Percentiles rank a stretch among this genome's conserved stretches.
Conservation (phyloP, 148 eudicot genomes). For the Rhododendron mucronatum region DNA sequence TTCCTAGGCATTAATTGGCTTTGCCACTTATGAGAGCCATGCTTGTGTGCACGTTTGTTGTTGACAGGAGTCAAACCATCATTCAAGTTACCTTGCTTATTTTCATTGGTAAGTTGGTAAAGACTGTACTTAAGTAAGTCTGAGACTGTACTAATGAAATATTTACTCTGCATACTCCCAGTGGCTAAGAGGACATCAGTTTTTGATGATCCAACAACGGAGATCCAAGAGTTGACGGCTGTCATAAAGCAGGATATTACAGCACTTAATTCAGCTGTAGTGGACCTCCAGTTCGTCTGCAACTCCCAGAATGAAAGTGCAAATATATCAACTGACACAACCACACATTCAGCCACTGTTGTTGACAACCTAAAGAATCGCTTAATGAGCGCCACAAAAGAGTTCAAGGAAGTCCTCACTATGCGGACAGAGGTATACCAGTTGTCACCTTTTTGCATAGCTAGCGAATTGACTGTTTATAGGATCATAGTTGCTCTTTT, state of each 20-base stretch:
- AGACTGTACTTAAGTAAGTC: neutral
- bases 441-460: neutral
- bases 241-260: conserved; percentile 73
- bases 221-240: conserved; percentile 65
- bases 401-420: conserved; percentile 71
- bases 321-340: conserved; percentile 50
- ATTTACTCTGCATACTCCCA: conserved; percentile 14
- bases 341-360: conserved; percentile 63
- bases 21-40: neutral
- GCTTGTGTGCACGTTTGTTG: neutral
- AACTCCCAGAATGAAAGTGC: conserved; percentile 59
- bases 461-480: neutral
- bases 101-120: neutral
- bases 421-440: conserved; percentile 64
- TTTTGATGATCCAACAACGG: conserved; percentile 61
- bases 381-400: conserved; percentile 61
- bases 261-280: conserved; percentile 62
- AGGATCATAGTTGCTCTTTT: neutral
- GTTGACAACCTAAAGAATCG: conserved; percentile 69
- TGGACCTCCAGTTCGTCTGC: conserved; percentile 63
- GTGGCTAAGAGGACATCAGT: conserved; percentile 75
- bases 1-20: neutral
- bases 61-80: neutral
- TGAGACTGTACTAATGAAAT: neutral
- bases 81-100: neutral